phyloP scores from a whole-genome alignment of 345 rosid genomes.

The Eucalyptus paniculata region DNA sequence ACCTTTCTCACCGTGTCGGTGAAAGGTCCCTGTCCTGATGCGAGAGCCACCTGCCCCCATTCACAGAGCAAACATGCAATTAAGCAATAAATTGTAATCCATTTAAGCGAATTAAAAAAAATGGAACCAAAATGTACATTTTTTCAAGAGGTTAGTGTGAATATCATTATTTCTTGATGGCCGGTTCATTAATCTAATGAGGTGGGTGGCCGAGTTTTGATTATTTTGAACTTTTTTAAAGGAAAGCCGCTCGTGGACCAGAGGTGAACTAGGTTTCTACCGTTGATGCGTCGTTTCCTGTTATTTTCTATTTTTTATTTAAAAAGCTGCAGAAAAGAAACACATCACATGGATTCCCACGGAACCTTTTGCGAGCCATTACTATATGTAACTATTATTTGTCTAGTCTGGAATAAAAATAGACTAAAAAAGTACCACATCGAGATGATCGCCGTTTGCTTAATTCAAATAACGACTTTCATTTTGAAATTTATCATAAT shows the following conservation, averaged over 20 bases:
- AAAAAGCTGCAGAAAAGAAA: background rate
- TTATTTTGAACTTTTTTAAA: background rate
- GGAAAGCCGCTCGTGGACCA: background rate
- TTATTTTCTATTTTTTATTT: too few species aligned
- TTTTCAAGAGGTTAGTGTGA: background rate
- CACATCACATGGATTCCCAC: background rate
- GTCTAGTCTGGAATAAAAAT: background rate
- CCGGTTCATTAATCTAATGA: background rate
- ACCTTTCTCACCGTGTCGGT: conserved; percentile 33
- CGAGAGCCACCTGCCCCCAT: background rate
- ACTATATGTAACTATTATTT: background rate
- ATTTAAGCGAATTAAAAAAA: background rate
- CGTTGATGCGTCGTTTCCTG: background rate
- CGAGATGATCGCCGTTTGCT: background rate
- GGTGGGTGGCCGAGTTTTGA: background rate
- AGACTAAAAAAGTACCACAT: background rate
- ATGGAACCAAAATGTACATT: background rate
- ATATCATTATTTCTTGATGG: background rate
- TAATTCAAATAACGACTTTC: background rate
- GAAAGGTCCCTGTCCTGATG: background rate
- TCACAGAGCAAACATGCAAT: background rate
- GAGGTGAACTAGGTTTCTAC: background rate
- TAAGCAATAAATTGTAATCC: background rate
- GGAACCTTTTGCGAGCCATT: background rate
- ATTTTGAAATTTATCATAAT: background rate